Conservation (phyloP, 2,329 filamentous ascomycete genomes). For the Xylaria digitata region DNA sequence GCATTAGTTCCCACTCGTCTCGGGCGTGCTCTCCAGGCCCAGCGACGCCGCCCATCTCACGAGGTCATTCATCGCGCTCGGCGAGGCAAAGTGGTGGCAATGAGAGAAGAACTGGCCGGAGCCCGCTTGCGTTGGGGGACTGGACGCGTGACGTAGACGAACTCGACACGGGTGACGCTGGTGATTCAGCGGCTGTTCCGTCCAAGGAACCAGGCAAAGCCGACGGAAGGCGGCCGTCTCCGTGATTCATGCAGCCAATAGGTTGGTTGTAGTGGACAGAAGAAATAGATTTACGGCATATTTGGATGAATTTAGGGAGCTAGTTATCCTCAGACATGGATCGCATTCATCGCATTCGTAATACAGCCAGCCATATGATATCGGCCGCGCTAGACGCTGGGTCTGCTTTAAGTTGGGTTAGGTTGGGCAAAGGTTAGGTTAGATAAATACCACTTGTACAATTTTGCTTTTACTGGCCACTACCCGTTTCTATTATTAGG, state of each 20-base stretch:
- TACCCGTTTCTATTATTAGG: background rate
- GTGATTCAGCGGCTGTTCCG: background rate
- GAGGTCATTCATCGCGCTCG: conserved; percentile 32
- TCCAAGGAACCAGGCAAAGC: conserved; percentile 5
- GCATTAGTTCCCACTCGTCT: conserved; percentile 32
- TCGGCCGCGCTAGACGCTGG: conserved; percentile 12
- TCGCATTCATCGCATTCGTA: conserved; percentile 23
- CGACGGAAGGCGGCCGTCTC: background rate
- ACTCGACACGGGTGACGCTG: conserved; percentile 1
- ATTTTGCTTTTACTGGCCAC: background rate
- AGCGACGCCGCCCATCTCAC: conserved; percentile 24
- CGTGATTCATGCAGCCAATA: background rate
- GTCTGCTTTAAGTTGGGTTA: conserved; percentile 7
- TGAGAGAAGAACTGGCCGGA: conserved; percentile 50
- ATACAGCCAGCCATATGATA: conserved; percentile 16
- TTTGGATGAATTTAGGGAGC: conserved; percentile 30
- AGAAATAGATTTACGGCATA: conserved; percentile 24
- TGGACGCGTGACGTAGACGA: conserved; percentile 25
- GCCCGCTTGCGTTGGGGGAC: conserved; percentile 51
- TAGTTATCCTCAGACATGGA: conserved; percentile 18
- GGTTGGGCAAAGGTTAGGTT: background rate
- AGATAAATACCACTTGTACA: conserved; percentile 25
- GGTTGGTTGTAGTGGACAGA: background rate
- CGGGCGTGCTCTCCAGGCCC: conserved; percentile 30
- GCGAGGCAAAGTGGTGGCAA: conserved; percentile 43